Percentiles rank a stretch among this genome's conserved stretches.
These are phyloP conservation scores for Eucalyptus tenuipes DNA, from an alignment of 345 rosid species.

Conservation along the genomic window DNA sequence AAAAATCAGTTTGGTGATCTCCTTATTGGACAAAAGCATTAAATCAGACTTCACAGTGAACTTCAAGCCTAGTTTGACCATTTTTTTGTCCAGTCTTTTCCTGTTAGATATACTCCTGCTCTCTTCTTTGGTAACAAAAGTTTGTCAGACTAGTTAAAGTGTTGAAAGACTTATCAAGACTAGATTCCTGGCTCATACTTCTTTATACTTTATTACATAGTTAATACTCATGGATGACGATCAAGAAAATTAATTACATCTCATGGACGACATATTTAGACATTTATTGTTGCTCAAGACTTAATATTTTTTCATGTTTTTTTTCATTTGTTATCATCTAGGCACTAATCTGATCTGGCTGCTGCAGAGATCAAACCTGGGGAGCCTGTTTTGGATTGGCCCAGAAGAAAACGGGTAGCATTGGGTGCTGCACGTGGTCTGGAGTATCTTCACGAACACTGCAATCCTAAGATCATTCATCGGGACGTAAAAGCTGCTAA, in stretches of 20 bases:
- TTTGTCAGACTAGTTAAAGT: not conserved
- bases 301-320: not conserved
- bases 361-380: slow-evolving; percentile 71
- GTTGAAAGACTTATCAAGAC: not conserved
- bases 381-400: slow-evolving; percentile 76
- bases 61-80: not conserved
- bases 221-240: not conserved
- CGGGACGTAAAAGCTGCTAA: slow-evolving; percentile 99
- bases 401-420: slow-evolving; percentile 70
- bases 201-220: not conserved
- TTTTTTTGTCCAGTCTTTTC: not conserved
- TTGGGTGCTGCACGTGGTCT: slow-evolving; percentile 94
- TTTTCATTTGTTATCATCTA: not conserved
- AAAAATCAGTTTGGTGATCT: not conserved
- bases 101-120: not conserved
- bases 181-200: not conserved
- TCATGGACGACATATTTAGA: not conserved
- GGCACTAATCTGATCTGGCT: not conserved
- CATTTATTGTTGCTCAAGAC: not conserved
- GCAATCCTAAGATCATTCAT: slow-evolving; percentile 96
- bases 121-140: not conserved
- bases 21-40: not conserved
- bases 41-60: not conserved
- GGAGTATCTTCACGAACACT: slow-evolving; percentile 94
- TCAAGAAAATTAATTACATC: not conserved